Base-by-base conservation (phyloP, 805 yeast genomes). In the Metschnikowia bowlesiae region DNA sequence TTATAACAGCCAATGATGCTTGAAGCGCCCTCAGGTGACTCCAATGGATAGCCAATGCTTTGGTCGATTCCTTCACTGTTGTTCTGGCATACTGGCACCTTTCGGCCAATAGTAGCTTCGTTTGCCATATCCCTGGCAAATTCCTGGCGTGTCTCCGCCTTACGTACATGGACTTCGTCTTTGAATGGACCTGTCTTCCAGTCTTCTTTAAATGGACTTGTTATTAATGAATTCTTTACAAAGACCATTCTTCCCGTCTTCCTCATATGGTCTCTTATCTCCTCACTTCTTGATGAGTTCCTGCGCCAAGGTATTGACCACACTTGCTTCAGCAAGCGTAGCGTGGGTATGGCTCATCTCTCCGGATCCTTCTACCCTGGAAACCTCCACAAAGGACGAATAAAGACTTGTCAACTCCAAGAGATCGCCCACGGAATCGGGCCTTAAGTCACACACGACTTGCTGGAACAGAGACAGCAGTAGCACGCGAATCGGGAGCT, bases 381-480 rank as follows among this genome's bases (percentile, higher is more conserved):
- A 66, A 1, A 75, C 79, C 51, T 79, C 81, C 41, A 78, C 58
- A 44, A 78, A 63, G 0, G 79, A 69, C 32, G 70, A 58, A 60
- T 77, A 78, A 35, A 78, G 60, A 29, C 67, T 66, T 6, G 78
- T 71, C 53, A 80, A 62, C 48, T 78, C 83, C 39, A 68, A 62
- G 54, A 80, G 62, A 52, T 79, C 84, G 1, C 61, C 53, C 3
- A 80, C 64, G 0, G 80, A 72, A 32, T 73, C 79, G 0, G 81
- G 76, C 46, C 78, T 67, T 52, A 80, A 66, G 39, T 80, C 80
- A 56, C 71, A 74, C 13, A 80, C 66, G 39, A 80, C 59, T 54
- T 80, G 83, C 59, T 76, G 77, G 57, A 80, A 80, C 8, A 80
- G 69, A 22, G 68, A 74, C 46, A 80, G 73, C 61, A 75, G 76